Evolutionary conservation across 139 green algal species (phyloP), one percentile per base, ranked within the genome.

Genomic region (Coccomyxa sp.): DNA sequence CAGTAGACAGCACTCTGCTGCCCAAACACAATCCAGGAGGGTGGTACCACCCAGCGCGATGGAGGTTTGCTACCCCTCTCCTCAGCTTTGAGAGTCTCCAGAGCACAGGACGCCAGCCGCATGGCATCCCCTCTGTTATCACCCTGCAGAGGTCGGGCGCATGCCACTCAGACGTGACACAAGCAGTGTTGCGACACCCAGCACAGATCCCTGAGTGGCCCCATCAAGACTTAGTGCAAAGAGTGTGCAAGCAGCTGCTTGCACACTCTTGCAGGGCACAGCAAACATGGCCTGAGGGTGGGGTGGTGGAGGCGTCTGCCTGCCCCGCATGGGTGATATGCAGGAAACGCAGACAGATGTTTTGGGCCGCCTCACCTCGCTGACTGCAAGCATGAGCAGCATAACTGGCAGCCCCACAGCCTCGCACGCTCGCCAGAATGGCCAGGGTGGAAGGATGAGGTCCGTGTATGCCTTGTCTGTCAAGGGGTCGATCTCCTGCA

Each of bases 41-140:
- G 29, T 22, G 31, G 31, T 16, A 16, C 31, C 22, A 36, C 2
- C 31, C 68, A 18, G 14, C 14, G 18, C 14, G 14, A 72, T 36
- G 31, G 6, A 22, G n/a, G 31, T 1, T 39, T 22, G 68, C 6
- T 72, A 16, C 68, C 68, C 29, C 14, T n/a, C 2, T 35, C 31
- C 24, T 16, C 10, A 72, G 14, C 1, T 6, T 5, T 12, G 24
- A 72, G 34, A 36, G 34, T n/a, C 31, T 35, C 10, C 31, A 16
- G 1, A 37, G 31, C 29, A 72, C 24, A 10, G n/a, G 31, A 36
- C 22, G 68, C n/a, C 29, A 72, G 68, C 29, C 81, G 86, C 8
- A 70, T 93, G 6, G 70, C 74, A 0, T 55, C 78, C 3, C 78
- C 18, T 81, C 18, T 10, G 27, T 64, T 64, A 64, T 64, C 50